Evolutionary conservation across 306 rosid genomes (phyloP).

Genomic region (Erythrophleum fordii): DNA sequence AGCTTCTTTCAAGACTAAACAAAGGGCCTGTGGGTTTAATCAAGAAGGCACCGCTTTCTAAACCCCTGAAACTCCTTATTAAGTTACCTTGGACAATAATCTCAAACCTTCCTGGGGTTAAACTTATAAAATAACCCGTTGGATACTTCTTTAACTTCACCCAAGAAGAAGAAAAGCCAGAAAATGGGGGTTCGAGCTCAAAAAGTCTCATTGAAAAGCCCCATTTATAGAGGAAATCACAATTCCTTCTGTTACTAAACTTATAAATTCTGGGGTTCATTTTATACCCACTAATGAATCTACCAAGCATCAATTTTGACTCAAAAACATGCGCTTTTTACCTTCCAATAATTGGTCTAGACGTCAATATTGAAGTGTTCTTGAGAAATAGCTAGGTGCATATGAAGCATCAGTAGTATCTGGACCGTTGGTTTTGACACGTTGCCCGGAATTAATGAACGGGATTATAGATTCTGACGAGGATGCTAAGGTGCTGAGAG

Average conservation of each 20-base stretch:
- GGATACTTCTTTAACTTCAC: slow-evolving; percentile 34
- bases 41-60: slow-evolving; percentile 20
- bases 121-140: slow-evolving; percentile 47
- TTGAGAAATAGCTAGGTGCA: slow-evolving; percentile 60
- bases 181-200: not conserved
- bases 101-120: slow-evolving; percentile 57
- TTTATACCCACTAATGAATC: slow-evolving; percentile 54
- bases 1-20: slow-evolving; percentile 48
- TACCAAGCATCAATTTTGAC: slow-evolving; percentile 59
- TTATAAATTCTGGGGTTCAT: slow-evolving; percentile 48
- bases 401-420: slow-evolving; percentile 65
- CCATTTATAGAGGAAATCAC: slow-evolving; percentile 75
- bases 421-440: slow-evolving; percentile 57
- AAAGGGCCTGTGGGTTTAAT: slow-evolving; percentile 40
- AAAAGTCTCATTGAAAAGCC: slow-evolving; percentile 40
- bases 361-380: slow-evolving; percentile 53
- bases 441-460: slow-evolving; percentile 60
- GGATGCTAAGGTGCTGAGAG: slow-evolving; percentile 53
- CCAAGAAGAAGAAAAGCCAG: slow-evolving; percentile 25
- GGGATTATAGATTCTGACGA: slow-evolving; percentile 63
- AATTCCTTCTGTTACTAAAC: slow-evolving; percentile 67
- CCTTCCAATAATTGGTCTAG: slow-evolving; percentile 58
- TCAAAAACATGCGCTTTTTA: slow-evolving; percentile 44
- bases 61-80: not conserved
- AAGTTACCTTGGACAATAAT: slow-evolving; percentile 8